Base-by-base conservation (phyloP, 163 green algal species). In the Coccomyxa subellipsoidea region DNA sequence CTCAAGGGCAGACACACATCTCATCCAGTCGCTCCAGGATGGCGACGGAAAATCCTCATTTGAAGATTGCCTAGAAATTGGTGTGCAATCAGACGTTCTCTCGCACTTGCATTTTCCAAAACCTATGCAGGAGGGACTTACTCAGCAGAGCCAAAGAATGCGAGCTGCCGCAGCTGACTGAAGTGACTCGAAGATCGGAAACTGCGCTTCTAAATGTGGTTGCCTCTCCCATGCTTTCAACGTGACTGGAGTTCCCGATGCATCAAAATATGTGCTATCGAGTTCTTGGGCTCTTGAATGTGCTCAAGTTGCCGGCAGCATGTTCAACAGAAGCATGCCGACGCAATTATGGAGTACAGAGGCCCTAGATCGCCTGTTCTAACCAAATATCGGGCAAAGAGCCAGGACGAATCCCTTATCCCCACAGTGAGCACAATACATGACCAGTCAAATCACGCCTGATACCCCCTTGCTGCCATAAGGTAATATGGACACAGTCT, bases 121-220 rank as follows among this genome's bases (percentile, higher is more conserved):
- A 59, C 47, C 47, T 59, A 59, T 59, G 5, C 23, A 18, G 39
- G 9, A 12, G 31, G 18, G 23, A 76, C 82, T 53, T 38, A 85
- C 82, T 82, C 5, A 85, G 69, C 9, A 85, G 34, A 4, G 82
- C 82, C 38, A 85, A 37, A 9, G 82, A 77, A 35, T 85, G 82
- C 53, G 82, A 85, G 59, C 82, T 85, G 36, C 82, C 82, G 27
- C 82, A 85, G 39, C 77, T 70, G 69, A 82, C 35, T 38, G 32
- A 54, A 3, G 54, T 76, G 10, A 82, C 78, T 73, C 59, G 31
- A 36, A 75, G 27, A 71, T 32, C 27, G 18, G 1, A 34, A 34
- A 1, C 32, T 32, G 29, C 66, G 66, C n/a, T 73, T 10, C 29
- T 73, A n/a, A 23, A 73, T 73, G 27, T 23, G n/a, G 27, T 34